These are phyloP conservation scores for Lipomyces sp. DNA, from an alignment of 805 yeast species.

Conservation along the genomic window DNA sequence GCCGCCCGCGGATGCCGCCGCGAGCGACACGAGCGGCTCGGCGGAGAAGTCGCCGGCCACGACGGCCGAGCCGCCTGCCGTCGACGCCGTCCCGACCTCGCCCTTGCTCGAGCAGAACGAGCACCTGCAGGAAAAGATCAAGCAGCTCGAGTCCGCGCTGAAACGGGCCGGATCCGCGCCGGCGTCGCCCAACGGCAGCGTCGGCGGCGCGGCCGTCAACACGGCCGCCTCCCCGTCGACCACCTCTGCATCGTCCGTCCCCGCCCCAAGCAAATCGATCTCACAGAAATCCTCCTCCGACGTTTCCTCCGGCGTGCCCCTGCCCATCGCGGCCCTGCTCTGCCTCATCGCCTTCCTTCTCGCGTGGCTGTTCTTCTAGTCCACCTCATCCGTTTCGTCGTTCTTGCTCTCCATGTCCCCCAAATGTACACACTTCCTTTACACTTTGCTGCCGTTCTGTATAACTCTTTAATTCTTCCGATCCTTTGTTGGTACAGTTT, in stretches of 20 bases:
- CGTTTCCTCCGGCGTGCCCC: slow-evolving; percentile 50
- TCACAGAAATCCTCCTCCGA: too few species aligned
- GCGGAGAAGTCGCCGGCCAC: not conserved
- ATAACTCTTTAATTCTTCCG: too few species aligned
- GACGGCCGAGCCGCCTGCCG: slow-evolving; percentile 30
- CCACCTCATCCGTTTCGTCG: too few species aligned
- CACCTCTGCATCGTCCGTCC: slow-evolving; percentile 14
- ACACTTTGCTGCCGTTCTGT: too few species aligned
- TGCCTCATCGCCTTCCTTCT: slow-evolving; percentile 55
- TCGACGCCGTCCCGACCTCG: slow-evolving; percentile 30
- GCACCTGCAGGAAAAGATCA: slow-evolving; percentile 14
- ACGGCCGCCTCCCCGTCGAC: slow-evolving; percentile 12
- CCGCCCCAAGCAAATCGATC: slow-evolving; percentile 18
- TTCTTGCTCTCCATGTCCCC: too few species aligned
- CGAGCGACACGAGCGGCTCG: not conserved
- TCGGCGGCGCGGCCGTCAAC: not conserved
- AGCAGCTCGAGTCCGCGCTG: slow-evolving; percentile 19
- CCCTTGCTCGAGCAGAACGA: slow-evolving; percentile 22
- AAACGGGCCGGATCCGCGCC: slow-evolving; percentile 9
- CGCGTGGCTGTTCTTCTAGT: slow-evolving; percentile 68
- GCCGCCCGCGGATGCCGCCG: not conserved
- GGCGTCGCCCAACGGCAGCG: slow-evolving; percentile 8
- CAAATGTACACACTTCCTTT: too few species aligned
- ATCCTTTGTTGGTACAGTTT: too few species aligned
- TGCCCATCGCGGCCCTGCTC: slow-evolving; percentile 53